Base-by-base conservation (phyloP, 805 yeast genomes). In the Metschnikowia similis region DNA sequence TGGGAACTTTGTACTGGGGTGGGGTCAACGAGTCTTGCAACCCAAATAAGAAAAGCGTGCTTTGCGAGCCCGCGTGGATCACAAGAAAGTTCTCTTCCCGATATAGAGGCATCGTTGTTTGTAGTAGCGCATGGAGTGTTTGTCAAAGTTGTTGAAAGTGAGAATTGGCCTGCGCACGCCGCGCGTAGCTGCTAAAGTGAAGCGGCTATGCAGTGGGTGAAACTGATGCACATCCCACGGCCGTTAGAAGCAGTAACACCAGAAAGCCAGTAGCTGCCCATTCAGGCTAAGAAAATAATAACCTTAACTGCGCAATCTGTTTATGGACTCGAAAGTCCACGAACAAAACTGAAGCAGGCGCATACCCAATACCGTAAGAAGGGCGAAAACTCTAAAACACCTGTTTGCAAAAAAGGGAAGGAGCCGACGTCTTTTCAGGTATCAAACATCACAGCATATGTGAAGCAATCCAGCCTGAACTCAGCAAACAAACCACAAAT, bases 31-130 rank as follows among this genome's bases (percentile, higher is more conserved):
- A 74, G 47, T 80, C 84, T 57, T 86, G 95, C 28, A 91, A 72
- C 2, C 97, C 97, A 63, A 87, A 83, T 56, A 86, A 87, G 29
- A 88, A 87, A 48, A 85, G 71, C 0, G 97, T 89, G 48, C 77
- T 70, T 47, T 71, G 73, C 2, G 96, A 85, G 29, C 97, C 96
- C 1, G 96, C 88, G 48, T 89, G 84, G 29, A 91, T 79, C 29
- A 91, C 79, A 27, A 74, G 64, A 54, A 70, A 73, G 61, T 63
- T 68, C 45, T 74, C 77, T 58, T 74, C 78, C 58, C 74, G 70
- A 54, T 66, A 74, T 48, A 72, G 68, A 10, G 77, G 77, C 78
- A 74, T 74, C 42, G 28, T 31, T 48, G 44, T 36, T 44, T 48
- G 14, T 26, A 28, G 32, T 11, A 32, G 10, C n/a, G 6, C 30